phyloP scores from a whole-genome alignment of 176 grass and related monocot genomes.

The Phyllostachys edulis region DNA sequence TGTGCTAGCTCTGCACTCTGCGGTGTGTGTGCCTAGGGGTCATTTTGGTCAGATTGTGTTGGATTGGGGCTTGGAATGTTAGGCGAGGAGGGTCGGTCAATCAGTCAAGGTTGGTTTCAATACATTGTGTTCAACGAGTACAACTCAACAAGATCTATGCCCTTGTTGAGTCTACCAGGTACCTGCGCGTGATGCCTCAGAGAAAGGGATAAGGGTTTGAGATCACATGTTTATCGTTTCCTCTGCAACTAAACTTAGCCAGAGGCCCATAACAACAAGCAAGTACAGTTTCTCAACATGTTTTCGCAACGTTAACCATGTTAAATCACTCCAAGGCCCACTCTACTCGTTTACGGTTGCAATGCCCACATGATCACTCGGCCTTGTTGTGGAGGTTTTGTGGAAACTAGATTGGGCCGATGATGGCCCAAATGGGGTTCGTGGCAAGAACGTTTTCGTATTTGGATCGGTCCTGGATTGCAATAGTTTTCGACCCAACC shows the following conservation, averaged over 20 bases:
- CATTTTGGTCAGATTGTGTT: conserved; percentile 17
- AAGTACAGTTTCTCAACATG: neutral
- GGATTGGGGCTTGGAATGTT: neutral
- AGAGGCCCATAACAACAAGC: no score
- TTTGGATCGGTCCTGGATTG: no score
- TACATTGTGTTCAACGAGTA: neutral
- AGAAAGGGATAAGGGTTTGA: neutral
- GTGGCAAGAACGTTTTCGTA: neutral
- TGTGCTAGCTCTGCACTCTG: conserved; percentile 26
- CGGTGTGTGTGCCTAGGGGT: neutral
- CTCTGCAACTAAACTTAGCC: neutral
- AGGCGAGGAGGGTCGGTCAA: neutral
- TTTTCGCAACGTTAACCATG: neutral
- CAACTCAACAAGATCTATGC: neutral
- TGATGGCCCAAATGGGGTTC: neutral
- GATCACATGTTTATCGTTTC: neutral
- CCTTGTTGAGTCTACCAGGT: neutral
- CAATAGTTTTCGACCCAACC: no score
- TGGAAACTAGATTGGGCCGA: no score
- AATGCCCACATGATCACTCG: neutral
- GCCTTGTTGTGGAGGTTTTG: neutral
- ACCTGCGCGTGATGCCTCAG: neutral
- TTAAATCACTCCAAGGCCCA: neutral
- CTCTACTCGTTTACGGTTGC: neutral
- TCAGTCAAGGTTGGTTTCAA: neutral